phyloP scores from a whole-genome alignment of 1,139 yeast species.

The Diutina mesorugosa region DNA sequence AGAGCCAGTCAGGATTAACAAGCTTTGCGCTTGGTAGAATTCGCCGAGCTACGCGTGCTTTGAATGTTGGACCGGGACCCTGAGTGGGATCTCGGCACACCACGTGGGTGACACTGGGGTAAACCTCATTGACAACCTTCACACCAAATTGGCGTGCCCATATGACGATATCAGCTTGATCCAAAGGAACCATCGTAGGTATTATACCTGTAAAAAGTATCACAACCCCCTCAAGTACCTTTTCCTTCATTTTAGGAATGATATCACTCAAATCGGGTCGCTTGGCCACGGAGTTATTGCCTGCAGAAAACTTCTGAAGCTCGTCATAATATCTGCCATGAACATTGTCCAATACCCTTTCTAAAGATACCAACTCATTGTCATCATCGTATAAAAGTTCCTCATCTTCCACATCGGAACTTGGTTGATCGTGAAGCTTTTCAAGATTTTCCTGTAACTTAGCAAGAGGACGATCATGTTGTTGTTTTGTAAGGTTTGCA shows the following conservation, averaged over 20 bases:
- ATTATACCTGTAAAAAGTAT: conserved; percentile 79
- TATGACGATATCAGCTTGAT: conserved; percentile 70
- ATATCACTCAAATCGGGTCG: conserved; percentile 53
- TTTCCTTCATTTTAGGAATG: conserved; percentile 58
- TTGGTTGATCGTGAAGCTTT: conserved; percentile 15
- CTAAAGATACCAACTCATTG: conserved; percentile 54
- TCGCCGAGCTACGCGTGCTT: conserved; percentile 65
- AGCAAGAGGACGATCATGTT: conserved; percentile 69
- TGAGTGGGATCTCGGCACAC: conserved; percentile 51
- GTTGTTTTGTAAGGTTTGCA: conserved; percentile 27
- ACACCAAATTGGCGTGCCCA: conserved; percentile 96
- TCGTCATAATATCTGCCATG: conserved; percentile 50
- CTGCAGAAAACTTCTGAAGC: conserved; percentile 15
- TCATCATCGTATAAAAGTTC: conserved; percentile 71
- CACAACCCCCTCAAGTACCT: conserved; percentile 55
- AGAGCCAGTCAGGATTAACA: conserved; percentile 90
- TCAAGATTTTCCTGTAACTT: conserved; percentile 69
- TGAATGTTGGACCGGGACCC: conserved; percentile 36
- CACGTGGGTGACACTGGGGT: conserved; percentile 71
- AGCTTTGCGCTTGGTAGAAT: conserved; percentile 56
- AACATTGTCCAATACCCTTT: conserved; percentile 46
- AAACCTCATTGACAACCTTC: conserved; percentile 59
- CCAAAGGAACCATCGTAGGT: conserved; percentile 63
- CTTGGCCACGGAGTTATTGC: conserved; percentile 8
- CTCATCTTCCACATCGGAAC: conserved; percentile 16